Evolutionary conservation across 192 early-diverging fungal genomes (phyloP), one percentile per base, ranked within the genome.

Genomic region (Polychytrium aggregatum): DNA sequence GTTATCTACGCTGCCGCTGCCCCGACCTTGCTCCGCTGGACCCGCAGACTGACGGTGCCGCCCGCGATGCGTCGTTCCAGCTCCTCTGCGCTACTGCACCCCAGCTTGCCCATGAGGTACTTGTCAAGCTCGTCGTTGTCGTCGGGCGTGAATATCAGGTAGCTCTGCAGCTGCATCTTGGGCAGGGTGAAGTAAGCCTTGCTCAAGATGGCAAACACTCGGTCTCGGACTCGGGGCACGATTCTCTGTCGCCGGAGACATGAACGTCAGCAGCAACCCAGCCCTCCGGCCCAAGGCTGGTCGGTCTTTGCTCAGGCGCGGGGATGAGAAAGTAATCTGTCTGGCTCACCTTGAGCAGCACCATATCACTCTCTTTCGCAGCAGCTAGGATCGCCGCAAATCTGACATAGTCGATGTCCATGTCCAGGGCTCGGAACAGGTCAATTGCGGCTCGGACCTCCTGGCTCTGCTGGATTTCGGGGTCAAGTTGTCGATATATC

Each of bases 181-280:
- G 59, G 53, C 21, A 44, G 34, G 8, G 53, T 62, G 47, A 42
- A 56, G 25, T 62, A 62, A 28, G 53, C 52, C 34, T 44, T 55
- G 29, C 11, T 20, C 29, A 62, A 36, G 27, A 62, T 50, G 2
- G 24, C 18, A 14, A 53, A 36, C 10, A 41, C 36, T 20, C 53
- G 46, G 16, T 49, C 29, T 10, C 52, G 26, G 17, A 48, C 13
- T 11, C 16, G 14, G 10, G 52, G 2, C 14, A 51, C 20, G 13
- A 53, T 8, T 13, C n/a, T 9, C 44, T 53, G 46, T 47, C 22
- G 16, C 28, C 38, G 27, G 46, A 48, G 22, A 2, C 27, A 13
- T 11, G 13, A 21, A n/a, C 14, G 41, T 43, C 41, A 24, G 21
- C 14, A 13, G 24, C 24, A 21, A 43, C 24, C 41, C 11, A n/a